phyloP scores from a whole-genome alignment of 2,329 filamentous ascomycete genomes.

The Bisporella sp. region DNA sequence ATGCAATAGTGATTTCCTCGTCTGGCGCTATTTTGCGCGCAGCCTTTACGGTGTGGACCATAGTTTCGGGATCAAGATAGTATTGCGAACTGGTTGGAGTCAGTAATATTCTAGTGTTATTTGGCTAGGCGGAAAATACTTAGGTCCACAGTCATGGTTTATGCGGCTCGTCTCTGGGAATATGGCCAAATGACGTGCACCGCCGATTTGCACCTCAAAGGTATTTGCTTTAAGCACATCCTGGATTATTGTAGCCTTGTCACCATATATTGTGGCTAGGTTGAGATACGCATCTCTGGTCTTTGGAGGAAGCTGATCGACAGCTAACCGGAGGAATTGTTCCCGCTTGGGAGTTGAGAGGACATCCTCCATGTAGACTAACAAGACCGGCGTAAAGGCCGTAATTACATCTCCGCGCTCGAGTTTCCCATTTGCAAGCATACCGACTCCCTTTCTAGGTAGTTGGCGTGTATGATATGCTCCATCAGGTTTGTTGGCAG shows the following conservation, averaged over 20 bases:
- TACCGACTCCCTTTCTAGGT: not conserved
- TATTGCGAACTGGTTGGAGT: not conserved
- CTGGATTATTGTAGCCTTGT: slow-evolving; percentile 1
- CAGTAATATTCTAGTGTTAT: not conserved
- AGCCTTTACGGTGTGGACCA: not conserved
- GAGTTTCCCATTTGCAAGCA: not conserved
- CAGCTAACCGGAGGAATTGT: not conserved
- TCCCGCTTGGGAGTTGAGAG: not conserved
- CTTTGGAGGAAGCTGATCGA: not conserved
- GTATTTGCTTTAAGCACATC: slow-evolving; percentile 11
- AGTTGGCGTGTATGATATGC: not conserved
- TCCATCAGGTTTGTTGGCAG: not conserved
- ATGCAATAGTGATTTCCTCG: not conserved
- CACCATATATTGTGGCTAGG: slow-evolving; percentile 2
- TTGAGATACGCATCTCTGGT: not conserved
- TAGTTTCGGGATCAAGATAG: not conserved
- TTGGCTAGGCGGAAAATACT: slow-evolving; percentile 21
- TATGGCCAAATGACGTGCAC: slow-evolving; percentile 7
- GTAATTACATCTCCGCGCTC: not conserved
- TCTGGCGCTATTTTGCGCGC: not conserved
- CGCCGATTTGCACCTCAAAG: slow-evolving; percentile 8
- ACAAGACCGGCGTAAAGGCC: not conserved
- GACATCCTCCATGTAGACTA: not conserved
- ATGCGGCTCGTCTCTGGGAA: slow-evolving; percentile 33
- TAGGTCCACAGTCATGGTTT: slow-evolving; percentile 37